Percentiles rank a stretch among this genome's conserved stretches.
These are phyloP conservation scores for Turritis glabra DNA, from an alignment of 345 rosid genomes.

Conservation along the genomic window DNA sequence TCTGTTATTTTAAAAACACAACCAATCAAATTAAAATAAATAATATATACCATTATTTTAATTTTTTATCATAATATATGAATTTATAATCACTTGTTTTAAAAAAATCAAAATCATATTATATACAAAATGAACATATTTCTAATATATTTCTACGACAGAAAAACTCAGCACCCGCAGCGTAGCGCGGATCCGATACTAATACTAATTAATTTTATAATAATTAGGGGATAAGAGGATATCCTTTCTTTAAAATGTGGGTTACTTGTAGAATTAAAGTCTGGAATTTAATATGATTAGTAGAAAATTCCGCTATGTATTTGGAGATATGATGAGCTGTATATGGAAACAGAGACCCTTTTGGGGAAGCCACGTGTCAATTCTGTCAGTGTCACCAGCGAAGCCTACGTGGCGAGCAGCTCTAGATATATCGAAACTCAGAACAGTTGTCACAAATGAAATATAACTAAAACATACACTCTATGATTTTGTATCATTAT, in stretches of 20 bases:
- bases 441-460: conserved; percentile 15
- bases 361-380: background rate
- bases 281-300: background rate
- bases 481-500: background rate
- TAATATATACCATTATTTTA: too few relatives aligned
- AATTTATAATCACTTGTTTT: too few relatives aligned
- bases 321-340: conserved; percentile 16
- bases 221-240: background rate
- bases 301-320: background rate
- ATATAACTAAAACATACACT: background rate
- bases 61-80: too few relatives aligned
- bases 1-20: too few relatives aligned
- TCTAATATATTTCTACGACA: too few relatives aligned
- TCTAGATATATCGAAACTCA: background rate
- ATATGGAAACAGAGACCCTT: background rate
- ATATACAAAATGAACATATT: too few relatives aligned
- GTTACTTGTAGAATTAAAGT: conserved; percentile 18
- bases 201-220: background rate
- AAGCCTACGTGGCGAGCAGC: conserved; percentile 39
- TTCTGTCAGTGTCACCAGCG: conserved; percentile 24
- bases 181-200: too few relatives aligned
- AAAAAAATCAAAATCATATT: too few relatives aligned
- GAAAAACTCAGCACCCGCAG: too few relatives aligned
- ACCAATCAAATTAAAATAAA: too few relatives aligned
- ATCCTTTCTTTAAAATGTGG: background rate